phyloP scores from a whole-genome alignment of 352 stramenopile species.

The Blastocystis sp. region DNA sequence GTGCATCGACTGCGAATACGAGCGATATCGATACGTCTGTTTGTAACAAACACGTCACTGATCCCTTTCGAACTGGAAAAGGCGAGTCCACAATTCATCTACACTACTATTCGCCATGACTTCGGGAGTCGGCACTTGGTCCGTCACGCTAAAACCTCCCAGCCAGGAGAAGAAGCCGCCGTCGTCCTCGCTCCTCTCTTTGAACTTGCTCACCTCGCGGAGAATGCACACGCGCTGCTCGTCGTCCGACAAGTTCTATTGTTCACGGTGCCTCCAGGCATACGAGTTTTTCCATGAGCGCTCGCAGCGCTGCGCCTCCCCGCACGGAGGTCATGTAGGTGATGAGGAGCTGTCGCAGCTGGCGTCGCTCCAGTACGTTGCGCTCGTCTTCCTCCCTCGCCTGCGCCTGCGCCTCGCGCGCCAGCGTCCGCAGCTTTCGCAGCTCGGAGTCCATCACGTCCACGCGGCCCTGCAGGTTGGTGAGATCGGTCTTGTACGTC shows the following conservation, averaged over 20 bases:
- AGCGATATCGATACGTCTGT: constrained; percentile 61
- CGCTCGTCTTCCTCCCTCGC: not conserved
- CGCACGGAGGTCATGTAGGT: constrained; percentile 65
- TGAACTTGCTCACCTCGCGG: constrained; percentile 73
- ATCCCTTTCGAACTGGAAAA: constrained; percentile 71
- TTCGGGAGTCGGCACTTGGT: constrained; percentile 8
- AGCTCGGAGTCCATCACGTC: constrained; percentile 30
- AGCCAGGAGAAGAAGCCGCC: constrained; percentile 18
- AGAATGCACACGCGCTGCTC: constrained; percentile 31
- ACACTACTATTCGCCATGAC: constrained; percentile 62
- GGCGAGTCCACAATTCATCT: constrained; percentile 69
- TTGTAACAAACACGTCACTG: constrained; percentile 68
- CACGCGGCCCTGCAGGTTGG: not conserved
- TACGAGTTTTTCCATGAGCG: constrained; percentile 67
- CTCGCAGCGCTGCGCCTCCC: constrained; percentile 65
- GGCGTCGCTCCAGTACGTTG: not conserved
- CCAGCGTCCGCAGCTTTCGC: not conserved
- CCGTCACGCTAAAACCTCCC: constrained; percentile 63
- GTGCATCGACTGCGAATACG: constrained; percentile 22
- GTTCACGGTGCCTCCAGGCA: constrained; percentile 61
- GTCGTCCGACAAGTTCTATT: constrained; percentile 40
- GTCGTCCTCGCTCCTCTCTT: constrained; percentile 64
- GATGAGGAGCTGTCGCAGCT: constrained; percentile 64
- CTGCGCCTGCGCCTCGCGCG: constrained; percentile 49
- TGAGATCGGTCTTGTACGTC: not conserved